Evolutionary conservation across 352 stramenopile species (phyloP), one percentile per base, ranked within the genome.

Genomic region (Halophytophthora batemanensis): DNA sequence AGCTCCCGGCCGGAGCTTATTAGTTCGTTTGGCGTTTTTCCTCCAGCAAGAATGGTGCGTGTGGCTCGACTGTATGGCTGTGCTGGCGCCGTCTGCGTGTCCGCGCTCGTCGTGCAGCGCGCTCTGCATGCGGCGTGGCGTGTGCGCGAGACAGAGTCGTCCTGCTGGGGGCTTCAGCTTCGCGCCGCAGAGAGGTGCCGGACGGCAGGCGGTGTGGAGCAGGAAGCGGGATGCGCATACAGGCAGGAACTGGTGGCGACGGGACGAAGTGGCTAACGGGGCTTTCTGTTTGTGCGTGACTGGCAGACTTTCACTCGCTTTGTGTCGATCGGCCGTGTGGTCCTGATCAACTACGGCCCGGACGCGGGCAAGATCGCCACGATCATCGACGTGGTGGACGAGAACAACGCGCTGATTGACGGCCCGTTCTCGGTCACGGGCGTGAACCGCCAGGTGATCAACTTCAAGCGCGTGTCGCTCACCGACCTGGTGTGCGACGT

Each of bases 301-400:
- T 11, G 7, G 23, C 65, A 97, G 93, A 95, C 87, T 81, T 99
- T 99, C 82, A 98, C 85, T 74, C 94, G 97, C 82, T 99, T 98
- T 79, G 97, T 99, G 69, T 95, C 98, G 82, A 96, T 99, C 71
- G 98, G 98, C 77, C 96, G 98, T 70, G 93, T 99, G 51, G 94
- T 95, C 71, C 77, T 99, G 39, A 94, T 99, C 67, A 99, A 99
- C 89, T 99, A 99, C 69, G 98, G 98, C 73, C 91, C 93, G 39
- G 88, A 98, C 59, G 77, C 84, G 42, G 97, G 97, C 69, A 99
- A 99, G 84, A 90, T 99, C 52, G 92, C 86, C 66, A 98, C 94
- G 48, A 99, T 99, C 80, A 97, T 99, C 73, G 97, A 99, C 76
- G 96, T 99, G 53, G 94, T 99, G 45, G 97, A 99, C 66, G 90